These are phyloP conservation scores for Quercus suber DNA, from an alignment of 306 rosid species.

Conservation along the genomic window DNA sequence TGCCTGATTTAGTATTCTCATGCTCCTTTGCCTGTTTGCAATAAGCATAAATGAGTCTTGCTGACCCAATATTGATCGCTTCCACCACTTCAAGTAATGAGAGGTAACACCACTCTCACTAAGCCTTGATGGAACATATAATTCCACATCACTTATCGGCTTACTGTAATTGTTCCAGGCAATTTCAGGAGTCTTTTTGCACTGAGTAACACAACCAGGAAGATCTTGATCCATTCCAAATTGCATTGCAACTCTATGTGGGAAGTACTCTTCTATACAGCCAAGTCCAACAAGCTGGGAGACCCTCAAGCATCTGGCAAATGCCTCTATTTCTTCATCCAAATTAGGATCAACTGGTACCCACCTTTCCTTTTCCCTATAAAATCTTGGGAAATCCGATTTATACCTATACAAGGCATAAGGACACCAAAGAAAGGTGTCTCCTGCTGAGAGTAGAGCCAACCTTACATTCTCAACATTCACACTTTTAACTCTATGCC, in stretches of 20 bases:
- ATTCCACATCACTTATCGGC: neutral
- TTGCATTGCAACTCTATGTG: slow-evolving; percentile 1
- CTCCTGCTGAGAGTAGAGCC: slow-evolving; percentile 24
- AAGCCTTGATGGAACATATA: slow-evolving; percentile 35
- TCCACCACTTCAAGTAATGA: slow-evolving; percentile 12
- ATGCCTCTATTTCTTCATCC: slow-evolving; percentile 19
- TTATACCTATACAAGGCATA: slow-evolving; percentile 27
- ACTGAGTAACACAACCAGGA: slow-evolving; percentile 20
- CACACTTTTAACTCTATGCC: slow-evolving; percentile 30
- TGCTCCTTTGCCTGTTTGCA: no score
- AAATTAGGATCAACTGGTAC: slow-evolving; percentile 4
- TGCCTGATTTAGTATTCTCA: neutral
- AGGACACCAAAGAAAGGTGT: slow-evolving; percentile 47
- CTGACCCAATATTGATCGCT: neutral
- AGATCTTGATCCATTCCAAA: slow-evolving; percentile 26
- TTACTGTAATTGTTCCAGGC: slow-evolving; percentile 38
- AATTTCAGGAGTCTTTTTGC: neutral
- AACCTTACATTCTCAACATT: slow-evolving; percentile 30
- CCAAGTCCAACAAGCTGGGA: slow-evolving; percentile 44
- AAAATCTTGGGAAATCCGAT: slow-evolving; percentile 16
- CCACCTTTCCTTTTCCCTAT: slow-evolving; percentile 27
- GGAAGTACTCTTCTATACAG: slow-evolving; percentile 37
- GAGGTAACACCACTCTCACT: slow-evolving; percentile 16
- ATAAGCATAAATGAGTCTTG: no score
- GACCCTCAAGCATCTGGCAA: slow-evolving; percentile 36